phyloP scores from a whole-genome alignment of 192 early-diverging fungal species.

The Dispira simplex region DNA sequence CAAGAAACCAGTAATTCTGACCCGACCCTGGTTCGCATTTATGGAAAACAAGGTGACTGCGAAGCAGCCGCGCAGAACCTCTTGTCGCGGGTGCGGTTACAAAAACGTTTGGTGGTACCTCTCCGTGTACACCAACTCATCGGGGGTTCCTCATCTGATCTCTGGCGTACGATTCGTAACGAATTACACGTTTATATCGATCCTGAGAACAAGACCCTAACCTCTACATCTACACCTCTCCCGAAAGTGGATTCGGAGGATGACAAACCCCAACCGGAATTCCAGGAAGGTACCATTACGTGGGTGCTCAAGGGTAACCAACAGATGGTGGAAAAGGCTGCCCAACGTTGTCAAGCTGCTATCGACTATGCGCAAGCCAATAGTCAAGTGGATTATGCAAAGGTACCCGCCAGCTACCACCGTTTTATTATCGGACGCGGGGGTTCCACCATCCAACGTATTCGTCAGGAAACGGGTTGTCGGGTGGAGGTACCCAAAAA shows the following conservation, averaged over 20 bases:
- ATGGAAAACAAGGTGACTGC: conserved; percentile 36
- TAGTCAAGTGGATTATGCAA: conserved; percentile 9
- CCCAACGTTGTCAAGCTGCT: conserved; percentile 2
- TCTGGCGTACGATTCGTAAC: conserved; percentile 37
- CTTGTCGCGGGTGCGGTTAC: conserved; percentile 32
- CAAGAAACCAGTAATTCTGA: conserved; percentile 11
- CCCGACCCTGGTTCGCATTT: conserved; percentile 29
- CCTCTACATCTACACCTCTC: conserved; percentile 13
- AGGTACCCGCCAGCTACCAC: conserved; percentile 24
- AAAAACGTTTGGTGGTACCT: conserved; percentile 27
- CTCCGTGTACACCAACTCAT: conserved; percentile 39
- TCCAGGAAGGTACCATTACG: conserved; percentile 22
- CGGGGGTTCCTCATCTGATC: conserved; percentile 29
- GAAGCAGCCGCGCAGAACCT: conserved; percentile 29
- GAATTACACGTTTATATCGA: conserved; percentile 46
- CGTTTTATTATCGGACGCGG: conserved; percentile 62
- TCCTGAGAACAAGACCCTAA: conserved; percentile 14
- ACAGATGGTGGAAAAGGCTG: conserved; percentile 14
- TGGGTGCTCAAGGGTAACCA: conserved; percentile 13
- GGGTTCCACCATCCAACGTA: conserved; percentile 50
- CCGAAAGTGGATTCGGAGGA: conserved; percentile 8
- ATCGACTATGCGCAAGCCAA: conserved; percentile 23
- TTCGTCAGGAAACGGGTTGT: conserved; percentile 48
- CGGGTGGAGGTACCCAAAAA: conserved; percentile 40
- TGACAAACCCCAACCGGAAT: conserved; percentile 18